Evolutionary conservation across 768 basidiomycete genomes (phyloP), one percentile per base, ranked within the genome.

Genomic region (Lactarius hengduanensis): DNA sequence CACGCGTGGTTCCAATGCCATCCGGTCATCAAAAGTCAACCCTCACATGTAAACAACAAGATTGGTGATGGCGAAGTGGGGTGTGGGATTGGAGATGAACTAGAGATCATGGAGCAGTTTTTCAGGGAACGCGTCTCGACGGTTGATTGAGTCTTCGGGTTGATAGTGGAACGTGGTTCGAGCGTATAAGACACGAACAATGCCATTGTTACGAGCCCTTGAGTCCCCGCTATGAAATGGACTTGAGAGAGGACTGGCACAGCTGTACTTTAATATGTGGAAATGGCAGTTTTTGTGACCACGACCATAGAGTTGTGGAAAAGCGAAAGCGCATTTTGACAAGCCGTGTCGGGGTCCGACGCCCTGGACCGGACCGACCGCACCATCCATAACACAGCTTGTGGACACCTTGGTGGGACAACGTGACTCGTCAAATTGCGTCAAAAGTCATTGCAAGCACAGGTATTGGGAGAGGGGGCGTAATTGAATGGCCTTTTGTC

Each of bases 1-100:
- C 22, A 50, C 47, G n/a, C 22, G 11, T 9, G n/a, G 20, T n/a
- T 45, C 20, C 10, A 4, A n/a, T n/a, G 10, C 10, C 20, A 13
- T 22, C 22, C 5, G 22, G 7, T 22, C 11, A 13, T 10, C 22
- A 10, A 15, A 34, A 53, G 13, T 22, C n/a, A 47, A n/a, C 22
- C 26, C 50, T 7, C 22, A 53, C 26, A 26, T 53, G 11, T 50
- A 13, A 22, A 50, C 47, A 50, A 22, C n/a, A 26, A 26, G 26
- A 53, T 53, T 16, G 22, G 50, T 15, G 50, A 26, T 28, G 26
- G 26, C 11, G 11, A 75, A 71, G 85, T 77, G 47, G 75, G 71
- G 85, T 78, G 47, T 22, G 26, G 6, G 22, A 3, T 15, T 53
- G 1, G 50, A 22, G 22, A 50, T 15, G 22, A 22, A 41, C 15